These are phyloP conservation scores for Closterium sp. DNA, from an alignment of 139 green algal genomes.

Conservation along the genomic window DNA sequence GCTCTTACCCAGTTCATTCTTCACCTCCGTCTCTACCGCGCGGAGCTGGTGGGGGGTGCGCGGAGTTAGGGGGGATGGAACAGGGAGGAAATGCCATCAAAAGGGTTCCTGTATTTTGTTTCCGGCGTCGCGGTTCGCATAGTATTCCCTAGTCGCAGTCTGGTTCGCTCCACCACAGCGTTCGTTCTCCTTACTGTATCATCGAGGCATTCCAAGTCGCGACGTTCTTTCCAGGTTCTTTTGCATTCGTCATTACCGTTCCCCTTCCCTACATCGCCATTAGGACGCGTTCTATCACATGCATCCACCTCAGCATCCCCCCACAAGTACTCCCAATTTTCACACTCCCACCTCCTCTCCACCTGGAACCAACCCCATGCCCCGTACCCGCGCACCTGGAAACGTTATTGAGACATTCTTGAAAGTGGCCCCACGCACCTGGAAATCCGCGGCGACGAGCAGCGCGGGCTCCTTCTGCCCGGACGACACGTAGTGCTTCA, in stretches of 20 bases:
- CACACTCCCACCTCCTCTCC: background rate
- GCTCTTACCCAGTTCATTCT: background rate
- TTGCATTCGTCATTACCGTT: no score
- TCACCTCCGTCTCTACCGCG: background rate
- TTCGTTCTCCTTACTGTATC: background rate
- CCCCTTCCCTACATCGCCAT: background rate
- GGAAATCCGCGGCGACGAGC: slow-evolving; percentile 9
- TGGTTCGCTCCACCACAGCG: background rate
- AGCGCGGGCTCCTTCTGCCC: slow-evolving; percentile 30
- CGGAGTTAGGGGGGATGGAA: slow-evolving; percentile 1
- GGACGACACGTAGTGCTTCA: slow-evolving; percentile 33
- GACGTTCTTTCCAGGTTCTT: background rate
- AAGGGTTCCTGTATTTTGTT: background rate
- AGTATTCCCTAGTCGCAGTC: background rate
- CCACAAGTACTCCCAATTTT: background rate
- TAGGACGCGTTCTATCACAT: background rate
- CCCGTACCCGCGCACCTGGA: background rate
- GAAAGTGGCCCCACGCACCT: slow-evolving; percentile 8
- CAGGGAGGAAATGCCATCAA: background rate
- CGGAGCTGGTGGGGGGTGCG: background rate
- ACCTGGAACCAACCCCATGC: background rate
- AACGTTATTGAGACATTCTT: background rate
- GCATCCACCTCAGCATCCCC: background rate
- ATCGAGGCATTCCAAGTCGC: background rate
- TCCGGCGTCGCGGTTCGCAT: background rate